Base-by-base conservation (phyloP, 148 eudicot species). In the Fallopia convolvulus region DNA sequence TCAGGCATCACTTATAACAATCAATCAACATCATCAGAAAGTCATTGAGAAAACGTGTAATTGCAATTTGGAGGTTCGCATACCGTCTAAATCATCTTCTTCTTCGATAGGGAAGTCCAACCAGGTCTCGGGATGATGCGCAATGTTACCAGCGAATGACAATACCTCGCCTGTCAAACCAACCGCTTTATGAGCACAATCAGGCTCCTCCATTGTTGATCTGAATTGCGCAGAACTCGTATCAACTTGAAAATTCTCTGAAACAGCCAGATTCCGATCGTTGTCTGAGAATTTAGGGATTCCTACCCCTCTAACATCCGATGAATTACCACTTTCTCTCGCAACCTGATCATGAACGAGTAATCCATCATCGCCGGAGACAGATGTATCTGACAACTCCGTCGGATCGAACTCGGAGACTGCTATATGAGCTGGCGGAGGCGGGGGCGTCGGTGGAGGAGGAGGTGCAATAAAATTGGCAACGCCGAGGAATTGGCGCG, bases 61-160 rank as follows among this genome's bases (percentile, higher is more conserved):
- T 14, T 8, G 36, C 68, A 3, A 26, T 10, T 23, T 61, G 10
- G 48, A 13, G 53, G 30, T 20, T 18, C 13, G 49, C 72, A 30
- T 85, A 87, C 96, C 97, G 75, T 88, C 89, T 46, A 80, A 82
- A 52, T 90, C 90, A 52, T 93, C 98, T 33, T 93, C 98, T 55
- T 93, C 97, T 3, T 85, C 85, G 61, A 89, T 65, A 2, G 98
- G 96, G 80, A 88, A 93, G 83, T 93, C 97, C 81, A 93, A 77
- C 98, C 98, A 93, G n/a, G 98, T 93, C 83, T 93, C 98, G 1
- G 98, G 98, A 85, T 93, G 98, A 86, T 90, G 97, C 13, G 87
- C 97, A 63, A 91, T 88, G 76, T 93, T 90, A 82, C 82, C 89
- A n/a, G 97, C 93, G 66, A 93, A 93, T 9, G 90, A 85, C 89